phyloP scores from a whole-genome alignment of 345 rosid genomes.

The Citrus sp. region DNA sequence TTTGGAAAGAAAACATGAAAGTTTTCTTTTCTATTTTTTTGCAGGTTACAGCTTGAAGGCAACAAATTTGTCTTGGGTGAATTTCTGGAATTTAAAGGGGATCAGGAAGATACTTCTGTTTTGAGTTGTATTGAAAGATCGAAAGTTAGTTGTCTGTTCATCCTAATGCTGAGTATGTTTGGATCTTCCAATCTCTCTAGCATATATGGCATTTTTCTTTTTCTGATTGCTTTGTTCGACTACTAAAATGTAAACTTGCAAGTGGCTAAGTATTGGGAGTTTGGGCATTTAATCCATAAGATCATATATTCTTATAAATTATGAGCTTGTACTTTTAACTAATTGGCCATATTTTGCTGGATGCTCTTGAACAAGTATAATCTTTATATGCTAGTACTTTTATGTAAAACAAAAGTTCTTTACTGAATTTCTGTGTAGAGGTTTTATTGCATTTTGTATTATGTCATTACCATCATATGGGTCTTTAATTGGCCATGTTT shows the following conservation, averaged over 20 bases:
- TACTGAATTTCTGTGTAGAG: not conserved
- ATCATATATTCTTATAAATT: too few relatives aligned
- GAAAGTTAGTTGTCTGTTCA: slow-evolving; percentile 51
- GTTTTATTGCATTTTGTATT: too few relatives aligned
- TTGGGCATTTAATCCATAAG: too few relatives aligned
- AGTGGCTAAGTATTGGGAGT: too few relatives aligned
- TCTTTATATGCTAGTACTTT: not conserved
- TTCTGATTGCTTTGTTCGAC: not conserved
- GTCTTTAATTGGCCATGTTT: too few relatives aligned
- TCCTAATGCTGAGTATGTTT: slow-evolving; percentile 81
- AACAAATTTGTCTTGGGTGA: slow-evolving; percentile 73
- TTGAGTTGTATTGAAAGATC: slow-evolving; percentile 71
- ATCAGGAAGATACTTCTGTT: slow-evolving; percentile 55
- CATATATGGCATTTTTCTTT: slow-evolving; percentile 1
- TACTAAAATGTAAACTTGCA: not conserved
- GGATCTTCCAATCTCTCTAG: slow-evolving; percentile 53
- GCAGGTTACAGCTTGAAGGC: slow-evolving; percentile 80
- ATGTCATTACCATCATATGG: too few relatives aligned
- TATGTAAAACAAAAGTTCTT: not conserved
- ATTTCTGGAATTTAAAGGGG: slow-evolving; percentile 78
- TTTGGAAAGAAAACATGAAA: not conserved
- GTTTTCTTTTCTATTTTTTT: not conserved
- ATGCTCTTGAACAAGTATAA: not conserved
- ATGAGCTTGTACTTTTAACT: too few relatives aligned
- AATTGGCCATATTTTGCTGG: too few relatives aligned